These are phyloP conservation scores for Arthrobotrys conoides DNA, from an alignment of 2,329 filamentous ascomycete genomes.

Conservation along the genomic window DNA sequence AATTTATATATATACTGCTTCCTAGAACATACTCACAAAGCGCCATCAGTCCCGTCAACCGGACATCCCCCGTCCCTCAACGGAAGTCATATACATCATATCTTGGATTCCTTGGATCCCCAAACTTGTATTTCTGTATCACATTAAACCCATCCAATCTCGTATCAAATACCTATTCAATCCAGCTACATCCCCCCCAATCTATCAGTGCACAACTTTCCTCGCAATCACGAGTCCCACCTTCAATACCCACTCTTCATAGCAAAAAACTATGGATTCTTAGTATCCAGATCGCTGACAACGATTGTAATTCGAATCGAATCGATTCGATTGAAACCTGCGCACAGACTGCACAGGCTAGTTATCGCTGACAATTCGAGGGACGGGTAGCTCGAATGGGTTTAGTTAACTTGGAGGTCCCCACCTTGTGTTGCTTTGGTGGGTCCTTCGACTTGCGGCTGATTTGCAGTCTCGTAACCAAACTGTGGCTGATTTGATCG, in stretches of 20 bases:
- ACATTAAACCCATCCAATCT: neutral
- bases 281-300: constrained; percentile 6
- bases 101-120: no score
- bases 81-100: no score
- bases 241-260: neutral
- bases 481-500: no score
- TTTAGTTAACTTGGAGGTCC: neutral
- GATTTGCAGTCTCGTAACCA: no score
- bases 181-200: constrained; percentile 9
- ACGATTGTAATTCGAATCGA: neutral
- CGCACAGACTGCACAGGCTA: neutral
- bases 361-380: neutral
- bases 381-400: neutral
- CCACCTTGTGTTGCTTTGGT: no score
- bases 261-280: neutral
- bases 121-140: no score
- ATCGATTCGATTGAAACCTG: neutral
- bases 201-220: no score
- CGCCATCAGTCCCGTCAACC: no score
- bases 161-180: constrained; percentile 6
- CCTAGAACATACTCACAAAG: no score
- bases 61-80: no score
- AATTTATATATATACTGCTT: no score
- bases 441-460: no score
- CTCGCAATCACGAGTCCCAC: neutral